These are phyloP conservation scores for Globisporangium ultimum DNA, from an alignment of 352 stramenopile species.

Conservation along the genomic window DNA sequence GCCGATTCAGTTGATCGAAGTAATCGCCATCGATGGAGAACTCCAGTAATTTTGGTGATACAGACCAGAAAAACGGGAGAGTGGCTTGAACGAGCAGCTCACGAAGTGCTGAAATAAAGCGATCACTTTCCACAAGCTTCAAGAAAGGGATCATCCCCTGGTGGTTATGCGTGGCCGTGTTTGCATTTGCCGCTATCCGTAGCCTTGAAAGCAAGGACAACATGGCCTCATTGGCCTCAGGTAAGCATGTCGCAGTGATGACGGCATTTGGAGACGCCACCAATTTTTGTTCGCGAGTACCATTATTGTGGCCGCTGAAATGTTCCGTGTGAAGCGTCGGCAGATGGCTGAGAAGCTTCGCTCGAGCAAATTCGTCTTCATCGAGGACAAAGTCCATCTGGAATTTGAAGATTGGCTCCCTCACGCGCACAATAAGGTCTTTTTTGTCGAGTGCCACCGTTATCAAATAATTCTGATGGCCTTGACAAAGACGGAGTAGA, in stretches of 20 bases:
- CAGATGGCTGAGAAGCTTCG: constrained; percentile 24
- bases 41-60: constrained; percentile 44
- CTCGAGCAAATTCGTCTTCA: constrained; percentile 44
- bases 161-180: constrained; percentile 15
- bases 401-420: constrained; percentile 58
- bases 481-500: constrained; percentile 33
- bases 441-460: constrained; percentile 28
- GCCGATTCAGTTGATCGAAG: constrained; percentile 32
- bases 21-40: constrained; percentile 63
- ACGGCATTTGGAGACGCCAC: constrained; percentile 22
- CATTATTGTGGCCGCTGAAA: constrained; percentile 1
- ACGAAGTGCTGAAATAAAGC: constrained; percentile 46
- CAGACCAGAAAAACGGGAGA: constrained; percentile 66
- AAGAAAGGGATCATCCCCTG: constrained; percentile 34
- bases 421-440: constrained; percentile 35
- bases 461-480: constrained; percentile 45
- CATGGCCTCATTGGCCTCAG: constrained; percentile 32
- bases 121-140: constrained; percentile 48
- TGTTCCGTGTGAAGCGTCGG: not conserved
- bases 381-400: constrained; percentile 44
- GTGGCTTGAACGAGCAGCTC: constrained; percentile 31
- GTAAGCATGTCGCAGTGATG: constrained; percentile 35
- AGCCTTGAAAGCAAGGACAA: constrained; percentile 22
- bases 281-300: constrained; percentile 26
- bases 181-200: constrained; percentile 11